Evolutionary conservation across 169 alveolate genomes (phyloP).

Genomic region (Cryptosporidium ryanae): DNA sequence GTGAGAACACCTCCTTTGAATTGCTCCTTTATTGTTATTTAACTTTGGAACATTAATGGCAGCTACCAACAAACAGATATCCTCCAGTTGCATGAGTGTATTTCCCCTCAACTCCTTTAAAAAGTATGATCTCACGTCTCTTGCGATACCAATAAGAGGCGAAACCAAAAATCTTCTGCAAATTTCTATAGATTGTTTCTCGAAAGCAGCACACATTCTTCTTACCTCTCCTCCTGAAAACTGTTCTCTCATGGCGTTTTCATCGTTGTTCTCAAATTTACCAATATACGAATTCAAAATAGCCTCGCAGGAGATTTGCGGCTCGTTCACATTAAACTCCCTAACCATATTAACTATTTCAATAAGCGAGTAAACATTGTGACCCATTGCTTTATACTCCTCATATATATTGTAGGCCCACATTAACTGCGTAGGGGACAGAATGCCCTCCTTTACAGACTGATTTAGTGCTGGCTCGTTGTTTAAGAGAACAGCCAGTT

Average conservation of each 20-base stretch:
- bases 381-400: constrained; percentile 55
- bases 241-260: constrained; percentile 58
- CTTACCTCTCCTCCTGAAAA: constrained; percentile 57
- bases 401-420: constrained; percentile 66
- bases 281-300: constrained; percentile 52
- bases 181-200: constrained; percentile 55
- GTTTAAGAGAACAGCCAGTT: constrained; percentile 32
- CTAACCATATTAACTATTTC: constrained; percentile 67
- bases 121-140: constrained; percentile 68
- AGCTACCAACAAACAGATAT: constrained; percentile 44
- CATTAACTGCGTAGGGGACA: constrained; percentile 69
- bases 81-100: constrained; percentile 62
- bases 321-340: constrained; percentile 52
- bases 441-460: constrained; percentile 50
- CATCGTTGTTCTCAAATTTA: constrained; percentile 51
- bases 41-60: constrained; percentile 65
- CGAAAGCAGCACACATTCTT: constrained; percentile 63
- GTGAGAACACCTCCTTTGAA: constrained; percentile 66
- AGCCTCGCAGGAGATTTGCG: constrained; percentile 52
- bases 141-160: constrained; percentile 69
- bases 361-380: constrained; percentile 40
- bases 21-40: constrained; percentile 13
- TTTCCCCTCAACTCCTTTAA: constrained; percentile 25
- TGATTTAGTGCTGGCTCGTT: constrained; percentile 56
- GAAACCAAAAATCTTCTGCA: constrained; percentile 71